phyloP scores from a whole-genome alignment of 768 basidiomycete species.

The Boletus sensibilis region DNA sequence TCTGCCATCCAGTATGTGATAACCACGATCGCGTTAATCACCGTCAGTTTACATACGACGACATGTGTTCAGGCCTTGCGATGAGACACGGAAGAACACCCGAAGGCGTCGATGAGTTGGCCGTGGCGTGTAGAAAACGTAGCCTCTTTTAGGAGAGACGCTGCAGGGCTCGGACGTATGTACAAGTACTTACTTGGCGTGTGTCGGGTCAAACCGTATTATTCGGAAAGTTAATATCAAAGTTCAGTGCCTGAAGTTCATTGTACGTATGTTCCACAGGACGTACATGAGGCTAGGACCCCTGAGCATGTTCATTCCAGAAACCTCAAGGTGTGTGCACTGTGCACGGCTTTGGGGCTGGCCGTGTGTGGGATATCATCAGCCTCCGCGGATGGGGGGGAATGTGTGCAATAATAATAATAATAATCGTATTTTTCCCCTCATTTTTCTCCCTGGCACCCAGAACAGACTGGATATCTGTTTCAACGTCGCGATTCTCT shows the following conservation, averaged over 20 bases:
- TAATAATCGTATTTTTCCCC: no score
- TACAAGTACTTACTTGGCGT: not conserved
- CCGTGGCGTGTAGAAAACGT: not conserved
- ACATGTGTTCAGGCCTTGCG: not conserved
- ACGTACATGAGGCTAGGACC: not conserved
- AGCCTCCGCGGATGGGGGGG: not conserved
- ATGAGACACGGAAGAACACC: not conserved
- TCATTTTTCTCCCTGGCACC: no score
- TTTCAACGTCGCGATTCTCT: no score
- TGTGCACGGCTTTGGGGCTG: not conserved
- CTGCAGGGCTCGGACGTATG: not conserved
- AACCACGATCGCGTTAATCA: constrained; percentile 6
- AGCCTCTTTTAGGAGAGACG: not conserved
- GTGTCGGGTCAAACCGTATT: not conserved
- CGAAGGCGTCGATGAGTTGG: no score
- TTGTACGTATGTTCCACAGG: not conserved
- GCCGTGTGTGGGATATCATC: no score
- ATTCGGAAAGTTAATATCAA: not conserved
- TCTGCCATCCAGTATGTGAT: constrained; percentile 2
- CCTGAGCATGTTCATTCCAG: not conserved
- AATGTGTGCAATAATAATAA: not conserved
- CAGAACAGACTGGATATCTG: no score
- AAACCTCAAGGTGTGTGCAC: not conserved
- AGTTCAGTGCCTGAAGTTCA: not conserved
- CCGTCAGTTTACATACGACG: constrained; percentile 5